These are phyloP conservation scores for Stephanodiscus triporus DNA, from an alignment of 108 stramenopile genomes.

Conservation along the genomic window DNA sequence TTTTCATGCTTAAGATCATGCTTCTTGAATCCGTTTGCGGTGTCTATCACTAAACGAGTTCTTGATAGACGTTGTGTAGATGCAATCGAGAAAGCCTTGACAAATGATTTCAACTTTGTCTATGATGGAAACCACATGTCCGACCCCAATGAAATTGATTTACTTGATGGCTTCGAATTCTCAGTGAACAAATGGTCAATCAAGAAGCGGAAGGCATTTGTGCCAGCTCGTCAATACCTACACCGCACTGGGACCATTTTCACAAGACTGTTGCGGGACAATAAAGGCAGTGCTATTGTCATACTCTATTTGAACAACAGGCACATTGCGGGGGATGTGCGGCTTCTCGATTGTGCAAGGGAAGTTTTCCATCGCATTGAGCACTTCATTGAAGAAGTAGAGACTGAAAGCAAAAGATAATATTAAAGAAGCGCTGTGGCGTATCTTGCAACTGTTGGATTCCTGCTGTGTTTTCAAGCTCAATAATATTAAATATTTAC, in stretches of 20 bases:
- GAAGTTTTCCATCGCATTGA: constrained; percentile 35
- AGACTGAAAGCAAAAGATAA: not conserved
- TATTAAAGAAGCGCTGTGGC: not conserved
- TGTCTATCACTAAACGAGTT: constrained; percentile 60
- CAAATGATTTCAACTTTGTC: constrained; percentile 66
- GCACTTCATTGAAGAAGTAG: constrained; percentile 25
- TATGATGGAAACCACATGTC: constrained; percentile 78
- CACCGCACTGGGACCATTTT: constrained; percentile 80
- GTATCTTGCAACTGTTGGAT: not conserved
- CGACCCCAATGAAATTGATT: constrained; percentile 64
- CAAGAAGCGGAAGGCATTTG: constrained; percentile 45
- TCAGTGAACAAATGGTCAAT: constrained; percentile 52
- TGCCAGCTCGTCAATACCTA: constrained; percentile 69
- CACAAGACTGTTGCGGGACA: constrained; percentile 37
- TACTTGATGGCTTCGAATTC: constrained; percentile 66
- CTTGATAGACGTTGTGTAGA: constrained; percentile 51
- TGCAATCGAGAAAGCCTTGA: constrained; percentile 48
- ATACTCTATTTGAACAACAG: constrained; percentile 42
- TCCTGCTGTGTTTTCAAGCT: not conserved
- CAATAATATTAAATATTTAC: too few relatives aligned
- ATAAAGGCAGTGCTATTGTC: constrained; percentile 32
- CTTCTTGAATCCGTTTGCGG: constrained; percentile 73
- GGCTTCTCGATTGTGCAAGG: constrained; percentile 38
- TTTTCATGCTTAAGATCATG: constrained; percentile 60
- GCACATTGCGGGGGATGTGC: constrained; percentile 35